Conservation (phyloP, 495 filamentous ascomycete genomes). For the Friedmanniomyces simplex region DNA sequence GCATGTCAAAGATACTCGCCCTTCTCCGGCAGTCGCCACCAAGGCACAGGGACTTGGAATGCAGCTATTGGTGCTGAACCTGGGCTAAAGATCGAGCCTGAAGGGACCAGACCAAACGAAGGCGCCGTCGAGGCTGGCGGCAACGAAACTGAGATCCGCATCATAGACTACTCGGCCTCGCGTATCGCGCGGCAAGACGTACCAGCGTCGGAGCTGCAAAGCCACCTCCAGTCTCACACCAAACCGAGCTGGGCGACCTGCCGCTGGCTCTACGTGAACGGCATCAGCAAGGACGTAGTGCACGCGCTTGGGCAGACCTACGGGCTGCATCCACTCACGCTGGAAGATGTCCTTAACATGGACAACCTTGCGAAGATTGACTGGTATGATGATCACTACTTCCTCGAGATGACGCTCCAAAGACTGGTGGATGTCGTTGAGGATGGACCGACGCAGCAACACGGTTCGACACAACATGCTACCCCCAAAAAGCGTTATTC, state of each 20-base stretch:
- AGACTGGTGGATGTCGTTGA: constrained; percentile 25
- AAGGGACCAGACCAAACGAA: neutral
- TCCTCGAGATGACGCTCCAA: constrained; percentile 34
- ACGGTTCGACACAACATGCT: neutral
- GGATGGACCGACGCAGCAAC: neutral
- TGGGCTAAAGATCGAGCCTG: neutral
- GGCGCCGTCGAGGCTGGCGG: neutral
- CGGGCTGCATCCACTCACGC: constrained; percentile 66
- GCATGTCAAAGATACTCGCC: neutral
- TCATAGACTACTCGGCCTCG: constrained; percentile 6
- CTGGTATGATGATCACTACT: constrained; percentile 86
- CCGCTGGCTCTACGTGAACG: constrained; percentile 93
- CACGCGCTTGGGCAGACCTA: constrained; percentile 62
- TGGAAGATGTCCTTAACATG: constrained; percentile 80
- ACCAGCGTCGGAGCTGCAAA: neutral
- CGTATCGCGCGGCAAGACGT: neutral
- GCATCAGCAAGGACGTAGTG: constrained; percentile 88
- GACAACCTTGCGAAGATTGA: constrained; percentile 78
- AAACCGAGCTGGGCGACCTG: constrained; percentile 59
- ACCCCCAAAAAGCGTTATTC: neutral
- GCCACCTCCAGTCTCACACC: constrained; percentile 9
- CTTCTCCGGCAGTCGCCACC: neutral
- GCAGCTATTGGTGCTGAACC: neutral
- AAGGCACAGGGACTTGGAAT: neutral
- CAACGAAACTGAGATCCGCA: neutral